phyloP scores from a whole-genome alignment of 139 green algal genomes.

The Chlamydomonas sp. region DNA sequence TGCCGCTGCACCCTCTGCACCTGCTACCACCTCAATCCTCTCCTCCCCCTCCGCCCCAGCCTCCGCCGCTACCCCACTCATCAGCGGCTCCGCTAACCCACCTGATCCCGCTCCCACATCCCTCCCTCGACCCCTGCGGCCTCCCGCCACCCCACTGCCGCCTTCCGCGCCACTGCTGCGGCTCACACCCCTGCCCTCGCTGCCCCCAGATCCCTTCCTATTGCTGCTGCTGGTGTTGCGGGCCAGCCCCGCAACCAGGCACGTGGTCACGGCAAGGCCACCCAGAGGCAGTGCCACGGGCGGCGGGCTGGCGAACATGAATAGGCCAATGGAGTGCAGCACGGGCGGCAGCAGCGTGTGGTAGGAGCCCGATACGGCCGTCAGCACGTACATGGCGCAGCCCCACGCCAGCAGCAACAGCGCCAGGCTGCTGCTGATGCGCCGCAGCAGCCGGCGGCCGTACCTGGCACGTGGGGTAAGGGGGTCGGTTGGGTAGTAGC shows the following conservation, averaged over 20 bases:
- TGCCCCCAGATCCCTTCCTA: background rate
- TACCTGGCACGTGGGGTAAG: constrained; percentile 1
- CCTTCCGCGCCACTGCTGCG: background rate
- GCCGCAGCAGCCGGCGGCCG: constrained; percentile 5
- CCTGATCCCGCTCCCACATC: no score
- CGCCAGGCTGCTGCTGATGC: background rate
- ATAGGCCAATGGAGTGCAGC: constrained; percentile 46
- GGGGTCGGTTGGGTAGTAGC: no score
- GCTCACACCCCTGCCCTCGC: background rate
- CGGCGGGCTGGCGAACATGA: constrained; percentile 43
- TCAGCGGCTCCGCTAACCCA: no score
- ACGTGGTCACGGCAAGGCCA: constrained; percentile 8
- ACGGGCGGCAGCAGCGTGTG: constrained; percentile 8
- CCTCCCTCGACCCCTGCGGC: no score
- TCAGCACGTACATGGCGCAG: constrained; percentile 29
- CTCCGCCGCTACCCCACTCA: no score
- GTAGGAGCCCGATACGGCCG: constrained; percentile 1
- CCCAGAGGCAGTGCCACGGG: constrained; percentile 40
- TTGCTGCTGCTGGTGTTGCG: background rate
- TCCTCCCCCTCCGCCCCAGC: no score
- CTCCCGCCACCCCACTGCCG: no score
- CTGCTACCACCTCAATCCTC: no score
- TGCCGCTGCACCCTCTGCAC: no score
- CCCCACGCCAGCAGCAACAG: constrained; percentile 34
- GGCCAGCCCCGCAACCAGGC: constrained; percentile 32